phyloP scores from a whole-genome alignment of 2,329 filamentous ascomycete species.

The Volutella citrinella region DNA sequence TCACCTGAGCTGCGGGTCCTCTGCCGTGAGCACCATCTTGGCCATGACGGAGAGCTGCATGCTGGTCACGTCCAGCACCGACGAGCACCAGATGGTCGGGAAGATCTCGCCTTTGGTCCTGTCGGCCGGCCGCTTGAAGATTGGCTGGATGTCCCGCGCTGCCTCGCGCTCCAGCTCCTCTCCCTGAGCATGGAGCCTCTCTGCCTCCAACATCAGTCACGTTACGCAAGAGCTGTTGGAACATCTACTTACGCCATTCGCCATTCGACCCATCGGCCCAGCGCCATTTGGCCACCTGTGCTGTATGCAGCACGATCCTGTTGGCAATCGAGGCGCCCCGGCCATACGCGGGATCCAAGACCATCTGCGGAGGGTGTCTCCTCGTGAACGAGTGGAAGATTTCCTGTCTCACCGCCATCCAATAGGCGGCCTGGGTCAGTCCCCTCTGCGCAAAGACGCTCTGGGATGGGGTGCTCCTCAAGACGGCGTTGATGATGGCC shows the following conservation, averaged over 20 bases:
- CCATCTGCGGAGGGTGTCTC: conserved; percentile 35
- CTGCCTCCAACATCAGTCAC: conserved; percentile 16
- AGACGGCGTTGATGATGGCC: conserved; percentile 38
- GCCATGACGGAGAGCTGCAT: conserved; percentile 38
- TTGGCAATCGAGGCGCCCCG: conserved; percentile 35
- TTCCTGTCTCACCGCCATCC: conserved; percentile 40
- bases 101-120: conserved; percentile 38
- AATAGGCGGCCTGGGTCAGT: conserved; percentile 38
- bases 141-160: conserved; percentile 30
- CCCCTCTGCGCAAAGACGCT: conserved; percentile 34
- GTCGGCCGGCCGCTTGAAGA: conserved; percentile 32
- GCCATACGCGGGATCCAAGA: conserved; percentile 32
- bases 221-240: background rate
- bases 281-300: conserved; percentile 39
- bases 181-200: conserved; percentile 34
- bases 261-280: conserved; percentile 33
- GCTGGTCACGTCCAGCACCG: conserved; percentile 38
- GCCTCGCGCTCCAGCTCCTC: conserved; percentile 32
- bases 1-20: conserved; percentile 36
- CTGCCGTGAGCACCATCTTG: conserved; percentile 37
- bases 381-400: conserved; percentile 40
- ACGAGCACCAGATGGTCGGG: conserved; percentile 37
- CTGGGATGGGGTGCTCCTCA: conserved; percentile 35
- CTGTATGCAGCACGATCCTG: conserved; percentile 39
- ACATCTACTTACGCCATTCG: conserved; percentile 38